These are phyloP conservation scores for Mycena maculata DNA, from an alignment of 768 basidiomycete genomes.

Conservation along the genomic window DNA sequence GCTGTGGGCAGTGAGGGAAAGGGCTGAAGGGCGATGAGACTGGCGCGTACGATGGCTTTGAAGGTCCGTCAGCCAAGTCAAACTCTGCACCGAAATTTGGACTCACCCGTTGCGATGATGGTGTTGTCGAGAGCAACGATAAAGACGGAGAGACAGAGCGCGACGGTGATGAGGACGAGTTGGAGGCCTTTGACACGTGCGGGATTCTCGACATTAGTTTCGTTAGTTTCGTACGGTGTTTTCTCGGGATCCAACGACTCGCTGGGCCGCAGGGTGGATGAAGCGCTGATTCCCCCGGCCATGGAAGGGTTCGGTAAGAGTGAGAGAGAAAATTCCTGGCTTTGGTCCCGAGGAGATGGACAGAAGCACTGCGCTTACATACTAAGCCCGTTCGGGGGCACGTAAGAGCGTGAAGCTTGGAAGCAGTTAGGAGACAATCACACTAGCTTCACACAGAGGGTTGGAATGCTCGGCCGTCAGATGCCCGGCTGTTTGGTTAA, in stretches of 20 bases:
- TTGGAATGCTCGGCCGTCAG: too few relatives aligned
- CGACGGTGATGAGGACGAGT: constrained; percentile 18
- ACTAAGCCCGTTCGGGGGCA: background rate
- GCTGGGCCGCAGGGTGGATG: constrained; percentile 2
- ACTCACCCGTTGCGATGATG: background rate
- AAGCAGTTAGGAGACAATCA: too few relatives aligned
- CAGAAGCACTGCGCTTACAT: constrained; percentile 1
- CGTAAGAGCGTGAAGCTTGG: background rate
- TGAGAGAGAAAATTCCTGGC: background rate
- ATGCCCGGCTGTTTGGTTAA: too few relatives aligned
- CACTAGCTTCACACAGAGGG: too few relatives aligned
- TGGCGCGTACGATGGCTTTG: background rate
- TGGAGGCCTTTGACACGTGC: background rate
- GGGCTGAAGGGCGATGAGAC: background rate
- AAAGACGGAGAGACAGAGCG: constrained; percentile 31
- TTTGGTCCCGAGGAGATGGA: constrained; percentile 1
- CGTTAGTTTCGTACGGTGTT: background rate
- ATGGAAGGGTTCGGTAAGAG: background rate
- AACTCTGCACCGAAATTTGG: constrained; percentile 8
- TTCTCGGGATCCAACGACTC: constrained; percentile 9
- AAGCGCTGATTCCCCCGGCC: background rate
- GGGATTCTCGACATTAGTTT: background rate
- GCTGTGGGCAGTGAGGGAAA: constrained; percentile 3
- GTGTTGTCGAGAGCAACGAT: constrained; percentile 20
- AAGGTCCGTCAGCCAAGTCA: background rate